Percentiles rank a stretch among this genome's conserved stretches.
These are phyloP conservation scores for Yarrowia hollandica DNA, from an alignment of 805 yeast species.

Conservation along the genomic window DNA sequence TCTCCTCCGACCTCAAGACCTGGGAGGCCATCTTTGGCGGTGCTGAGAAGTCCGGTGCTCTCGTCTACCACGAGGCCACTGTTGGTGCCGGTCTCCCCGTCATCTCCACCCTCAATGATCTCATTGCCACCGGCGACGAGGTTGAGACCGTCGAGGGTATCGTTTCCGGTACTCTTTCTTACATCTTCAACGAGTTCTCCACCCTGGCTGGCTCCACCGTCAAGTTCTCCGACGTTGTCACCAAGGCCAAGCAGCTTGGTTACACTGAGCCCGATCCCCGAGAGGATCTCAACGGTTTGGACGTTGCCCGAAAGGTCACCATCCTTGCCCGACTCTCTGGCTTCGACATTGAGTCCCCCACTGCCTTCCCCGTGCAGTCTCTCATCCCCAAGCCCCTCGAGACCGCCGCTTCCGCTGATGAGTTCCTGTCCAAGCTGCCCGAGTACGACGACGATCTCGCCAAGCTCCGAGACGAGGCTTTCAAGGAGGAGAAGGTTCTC, in stretches of 20 bases:
- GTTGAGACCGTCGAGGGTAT: slow-evolving; percentile 92
- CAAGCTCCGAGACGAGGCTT: slow-evolving; percentile 75
- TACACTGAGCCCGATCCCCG: slow-evolving; percentile 99
- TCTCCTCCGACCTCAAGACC: slow-evolving; percentile 68
- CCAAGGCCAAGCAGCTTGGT: slow-evolving; percentile 84
- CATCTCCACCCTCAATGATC: slow-evolving; percentile 82
- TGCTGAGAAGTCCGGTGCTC: slow-evolving; percentile 56
- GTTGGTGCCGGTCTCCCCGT: slow-evolving; percentile 99
- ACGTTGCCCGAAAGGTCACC: slow-evolving; percentile 97
- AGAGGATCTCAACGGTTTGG: slow-evolving; percentile 96
- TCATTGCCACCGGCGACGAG: slow-evolving; percentile 90
- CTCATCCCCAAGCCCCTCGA: slow-evolving; percentile 87
- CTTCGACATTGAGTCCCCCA: slow-evolving; percentile 76
- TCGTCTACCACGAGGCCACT: slow-evolving; percentile 96
- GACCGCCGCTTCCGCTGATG: slow-evolving; percentile 57
- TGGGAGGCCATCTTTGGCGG: slow-evolving; percentile 75
- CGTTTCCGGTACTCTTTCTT: slow-evolving; percentile 92
- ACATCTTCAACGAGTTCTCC: slow-evolving; percentile 91
- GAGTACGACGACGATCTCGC: slow-evolving; percentile 79
- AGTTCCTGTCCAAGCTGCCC: slow-evolving; percentile 79
- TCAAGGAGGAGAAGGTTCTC: slow-evolving; percentile 78
- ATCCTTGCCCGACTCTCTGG: slow-evolving; percentile 94
- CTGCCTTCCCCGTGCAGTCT: slow-evolving; percentile 91
- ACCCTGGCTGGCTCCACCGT: slow-evolving; percentile 59
- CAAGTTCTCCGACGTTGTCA: slow-evolving; percentile 87